Percentiles rank a stretch among this genome's conserved stretches.
phyloP scores from a whole-genome alignment of 2,329 filamentous ascomycete genomes.

The Aspergillus sp. region DNA sequence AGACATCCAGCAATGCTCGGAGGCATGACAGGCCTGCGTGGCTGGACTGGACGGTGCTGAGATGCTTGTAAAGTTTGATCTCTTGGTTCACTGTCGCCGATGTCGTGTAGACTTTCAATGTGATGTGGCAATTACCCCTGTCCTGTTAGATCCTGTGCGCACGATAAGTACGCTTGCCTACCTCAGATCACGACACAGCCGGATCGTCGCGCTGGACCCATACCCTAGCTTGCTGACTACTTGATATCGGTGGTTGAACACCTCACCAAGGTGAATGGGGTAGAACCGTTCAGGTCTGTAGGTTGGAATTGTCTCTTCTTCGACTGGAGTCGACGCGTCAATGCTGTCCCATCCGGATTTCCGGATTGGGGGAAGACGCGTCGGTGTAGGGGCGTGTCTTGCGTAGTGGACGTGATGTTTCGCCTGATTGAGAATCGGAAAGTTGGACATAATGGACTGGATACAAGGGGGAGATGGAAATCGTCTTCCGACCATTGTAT shows the following conservation, averaged over 20 bases:
- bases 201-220: constrained; percentile 13
- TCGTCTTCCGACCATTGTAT: too few species aligned
- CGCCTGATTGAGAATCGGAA: too few species aligned
- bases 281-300: constrained; percentile 9
- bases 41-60: constrained; percentile 20
- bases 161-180: not conserved
- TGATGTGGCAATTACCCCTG: constrained; percentile 9
- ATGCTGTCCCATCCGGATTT: too few species aligned
- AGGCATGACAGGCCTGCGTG: constrained; percentile 26
- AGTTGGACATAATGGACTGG: too few species aligned
- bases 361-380: too few species aligned
- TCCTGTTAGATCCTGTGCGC: not conserved
- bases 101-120: constrained; percentile 18
- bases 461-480: too few species aligned
- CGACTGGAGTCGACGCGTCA: too few species aligned
- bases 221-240: constrained; percentile 15
- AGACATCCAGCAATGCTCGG: constrained; percentile 27
- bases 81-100: constrained; percentile 15
- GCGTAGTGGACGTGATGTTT: too few species aligned
- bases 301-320: too few species aligned
- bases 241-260: constrained; percentile 13
- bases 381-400: too few species aligned
- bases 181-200: constrained; percentile 10
- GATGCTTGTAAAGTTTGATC: constrained; percentile 25
- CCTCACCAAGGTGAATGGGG: constrained; percentile 10